Percentiles rank a stretch among this genome's conserved stretches.
Conservation (phyloP, 2,329 filamentous ascomycete genomes). For the Penicillium sp. region DNA sequence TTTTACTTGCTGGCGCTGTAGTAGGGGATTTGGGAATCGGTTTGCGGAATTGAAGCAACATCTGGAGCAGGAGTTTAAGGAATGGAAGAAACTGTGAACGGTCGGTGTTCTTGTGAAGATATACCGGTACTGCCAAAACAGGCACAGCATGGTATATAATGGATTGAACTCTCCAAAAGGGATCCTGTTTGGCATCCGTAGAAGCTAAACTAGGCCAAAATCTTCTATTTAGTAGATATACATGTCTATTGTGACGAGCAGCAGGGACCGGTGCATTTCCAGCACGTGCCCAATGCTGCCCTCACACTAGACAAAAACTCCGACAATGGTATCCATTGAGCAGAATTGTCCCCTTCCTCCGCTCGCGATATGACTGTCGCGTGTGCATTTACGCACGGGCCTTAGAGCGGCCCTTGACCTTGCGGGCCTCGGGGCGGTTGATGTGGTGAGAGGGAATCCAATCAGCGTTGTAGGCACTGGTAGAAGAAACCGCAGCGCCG, state of each 20-base stretch:
- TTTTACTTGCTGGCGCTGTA: slow-evolving; percentile 83
- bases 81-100: slow-evolving; percentile 65
- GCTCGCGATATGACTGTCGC: background rate
- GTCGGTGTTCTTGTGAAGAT: background rate
- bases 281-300: slow-evolving; percentile 10
- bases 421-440: slow-evolving; percentile 72
- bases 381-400: slow-evolving; percentile 30
- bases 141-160: slow-evolving; percentile 1
- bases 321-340: slow-evolving; percentile 6
- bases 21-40: slow-evolving; percentile 66
- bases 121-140: background rate
- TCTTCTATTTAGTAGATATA: slow-evolving; percentile 18
- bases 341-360: slow-evolving; percentile 4
- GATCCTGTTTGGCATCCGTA: slow-evolving; percentile 3
- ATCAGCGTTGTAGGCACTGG: slow-evolving; percentile 81
- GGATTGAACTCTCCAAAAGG: slow-evolving; percentile 5
- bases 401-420: slow-evolving; percentile 54
- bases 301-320: slow-evolving; percentile 1
- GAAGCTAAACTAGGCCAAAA: slow-evolving; percentile 8
- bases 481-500: slow-evolving; percentile 65
- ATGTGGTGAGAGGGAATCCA: slow-evolving; percentile 92
- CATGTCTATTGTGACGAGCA: slow-evolving; percentile 12
- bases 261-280: slow-evolving; percentile 15
- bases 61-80: slow-evolving; percentile 69
- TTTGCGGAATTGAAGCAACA: slow-evolving; percentile 75